phyloP scores from a whole-genome alignment of 176 grass and related monocot genomes.

The Lolium multiflorum region DNA sequence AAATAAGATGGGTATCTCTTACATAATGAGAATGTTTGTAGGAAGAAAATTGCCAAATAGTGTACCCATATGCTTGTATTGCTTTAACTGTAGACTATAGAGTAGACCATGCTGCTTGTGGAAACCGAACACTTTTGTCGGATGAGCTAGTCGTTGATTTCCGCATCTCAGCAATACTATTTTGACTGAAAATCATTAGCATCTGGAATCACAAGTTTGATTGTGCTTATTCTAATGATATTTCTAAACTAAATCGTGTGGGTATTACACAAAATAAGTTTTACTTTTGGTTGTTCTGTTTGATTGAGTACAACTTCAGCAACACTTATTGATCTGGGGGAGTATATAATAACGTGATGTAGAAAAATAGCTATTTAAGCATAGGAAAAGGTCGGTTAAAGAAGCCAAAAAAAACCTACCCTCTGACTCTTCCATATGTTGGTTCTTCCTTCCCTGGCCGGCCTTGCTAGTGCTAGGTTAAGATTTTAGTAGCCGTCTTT shows the following conservation, averaged over 20 bases:
- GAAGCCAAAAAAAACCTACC: too few species aligned
- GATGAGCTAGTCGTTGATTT: not conserved
- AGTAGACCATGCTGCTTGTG: not conserved
- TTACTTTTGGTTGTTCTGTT: too few species aligned
- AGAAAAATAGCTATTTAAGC: too few species aligned
- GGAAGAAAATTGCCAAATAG: slow-evolving; percentile 9
- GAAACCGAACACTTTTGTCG: not conserved
- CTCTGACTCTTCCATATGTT: too few species aligned
- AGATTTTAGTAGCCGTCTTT: too few species aligned
- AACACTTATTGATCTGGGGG: too few species aligned
- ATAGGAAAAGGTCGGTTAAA: too few species aligned
- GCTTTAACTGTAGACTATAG: slow-evolving; percentile 19
- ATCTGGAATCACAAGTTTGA: not conserved
- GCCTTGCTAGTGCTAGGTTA: too few species aligned
- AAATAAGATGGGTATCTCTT: slow-evolving; percentile 15
- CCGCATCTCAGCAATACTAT: not conserved
- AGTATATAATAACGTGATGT: too few species aligned
- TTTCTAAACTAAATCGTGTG: not conserved
- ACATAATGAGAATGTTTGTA: slow-evolving; percentile 38
- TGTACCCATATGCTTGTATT: slow-evolving; percentile 33
- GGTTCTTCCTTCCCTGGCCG: too few species aligned
- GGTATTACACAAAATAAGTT: too few species aligned
- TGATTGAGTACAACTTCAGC: too few species aligned
- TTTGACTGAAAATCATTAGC: not conserved
- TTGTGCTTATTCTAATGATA: slow-evolving; percentile 2